Conservation (phyloP, 2,329 filamentous ascomycete species). For the Pezicula rhizophila region DNA sequence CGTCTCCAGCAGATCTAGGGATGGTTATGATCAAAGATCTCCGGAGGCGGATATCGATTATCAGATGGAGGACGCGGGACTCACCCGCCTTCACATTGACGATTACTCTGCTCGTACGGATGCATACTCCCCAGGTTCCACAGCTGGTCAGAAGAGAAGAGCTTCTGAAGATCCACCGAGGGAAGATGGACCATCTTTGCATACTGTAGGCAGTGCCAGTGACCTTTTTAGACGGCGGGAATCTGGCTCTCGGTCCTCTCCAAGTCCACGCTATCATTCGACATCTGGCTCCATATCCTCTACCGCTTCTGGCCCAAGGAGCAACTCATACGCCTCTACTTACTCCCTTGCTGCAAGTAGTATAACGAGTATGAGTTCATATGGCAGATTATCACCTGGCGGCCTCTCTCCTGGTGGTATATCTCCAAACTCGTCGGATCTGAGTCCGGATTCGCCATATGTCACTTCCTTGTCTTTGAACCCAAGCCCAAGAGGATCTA, state of each 20-base stretch:
- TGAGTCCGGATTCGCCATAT: slow-evolving; percentile 44
- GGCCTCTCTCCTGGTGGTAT: slow-evolving; percentile 41
- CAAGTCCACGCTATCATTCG: slow-evolving; percentile 47
- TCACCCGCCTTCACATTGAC: slow-evolving; percentile 45
- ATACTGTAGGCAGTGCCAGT: slow-evolving; percentile 26
- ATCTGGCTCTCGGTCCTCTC: slow-evolving; percentile 47
- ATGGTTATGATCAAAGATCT: slow-evolving; percentile 54
- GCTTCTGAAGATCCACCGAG: slow-evolving; percentile 54
- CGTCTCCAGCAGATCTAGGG: slow-evolving; percentile 44
- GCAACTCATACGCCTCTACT: slow-evolving; percentile 56
- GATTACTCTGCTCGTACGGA: slow-evolving; percentile 36
- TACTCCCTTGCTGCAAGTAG: slow-evolving; percentile 56
- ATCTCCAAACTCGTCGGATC: slow-evolving; percentile 19
- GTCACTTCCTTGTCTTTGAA: slow-evolving; percentile 38
- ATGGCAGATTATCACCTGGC: slow-evolving; percentile 54
- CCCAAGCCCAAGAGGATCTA: slow-evolving; percentile 30
- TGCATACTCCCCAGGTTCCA: slow-evolving; percentile 22
- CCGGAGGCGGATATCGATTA: slow-evolving; percentile 35
- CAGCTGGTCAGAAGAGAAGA: slow-evolving; percentile 54
- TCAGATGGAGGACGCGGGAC: slow-evolving; percentile 46
- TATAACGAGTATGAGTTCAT: slow-evolving; percentile 57
- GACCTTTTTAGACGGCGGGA: slow-evolving; percentile 32
- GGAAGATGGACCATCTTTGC: slow-evolving; percentile 35
- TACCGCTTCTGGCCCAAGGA: slow-evolving; percentile 55
- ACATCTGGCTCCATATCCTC: slow-evolving; percentile 59